Percentiles rank a stretch among this genome's conserved stretches.
phyloP scores from a whole-genome alignment of 208 protist species.

The Trichomonas gallinae region DNA sequence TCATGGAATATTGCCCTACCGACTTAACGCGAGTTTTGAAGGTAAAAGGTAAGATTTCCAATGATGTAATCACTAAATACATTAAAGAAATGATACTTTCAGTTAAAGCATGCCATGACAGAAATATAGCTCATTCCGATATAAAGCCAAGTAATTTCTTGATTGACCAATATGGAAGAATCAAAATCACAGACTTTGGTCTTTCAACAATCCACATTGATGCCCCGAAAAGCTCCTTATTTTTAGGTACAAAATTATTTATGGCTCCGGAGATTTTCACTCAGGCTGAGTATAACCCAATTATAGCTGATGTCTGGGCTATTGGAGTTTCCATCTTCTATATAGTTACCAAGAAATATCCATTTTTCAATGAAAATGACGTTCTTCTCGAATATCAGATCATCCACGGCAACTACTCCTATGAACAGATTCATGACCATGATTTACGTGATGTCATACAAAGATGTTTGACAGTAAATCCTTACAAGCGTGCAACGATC shows the following conservation, averaged over 20 bases:
- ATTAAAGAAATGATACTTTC: background rate
- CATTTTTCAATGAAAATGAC: background rate
- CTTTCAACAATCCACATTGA: background rate
- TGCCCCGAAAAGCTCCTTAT: background rate
- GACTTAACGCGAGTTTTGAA: background rate
- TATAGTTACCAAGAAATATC: background rate
- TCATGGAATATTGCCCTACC: background rate
- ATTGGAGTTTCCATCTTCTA: background rate
- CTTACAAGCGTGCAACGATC: background rate
- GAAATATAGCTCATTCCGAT: background rate
- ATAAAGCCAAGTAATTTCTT: background rate
- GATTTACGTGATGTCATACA: background rate
- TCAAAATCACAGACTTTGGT: background rate
- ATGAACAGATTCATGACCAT: background rate
- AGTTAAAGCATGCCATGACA: background rate
- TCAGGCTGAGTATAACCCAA: background rate
- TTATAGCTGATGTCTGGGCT: background rate
- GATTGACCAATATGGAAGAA: background rate
- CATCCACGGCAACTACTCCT: background rate
- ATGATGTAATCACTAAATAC: background rate
- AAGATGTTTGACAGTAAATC: background rate
- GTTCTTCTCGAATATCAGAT: background rate
- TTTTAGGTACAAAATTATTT: background rate
- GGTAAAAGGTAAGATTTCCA: background rate
- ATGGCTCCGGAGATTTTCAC: background rate